Evolutionary conservation across 768 basidiomycete genomes (phyloP).

Genomic region (Leccinum incarnatum): DNA sequence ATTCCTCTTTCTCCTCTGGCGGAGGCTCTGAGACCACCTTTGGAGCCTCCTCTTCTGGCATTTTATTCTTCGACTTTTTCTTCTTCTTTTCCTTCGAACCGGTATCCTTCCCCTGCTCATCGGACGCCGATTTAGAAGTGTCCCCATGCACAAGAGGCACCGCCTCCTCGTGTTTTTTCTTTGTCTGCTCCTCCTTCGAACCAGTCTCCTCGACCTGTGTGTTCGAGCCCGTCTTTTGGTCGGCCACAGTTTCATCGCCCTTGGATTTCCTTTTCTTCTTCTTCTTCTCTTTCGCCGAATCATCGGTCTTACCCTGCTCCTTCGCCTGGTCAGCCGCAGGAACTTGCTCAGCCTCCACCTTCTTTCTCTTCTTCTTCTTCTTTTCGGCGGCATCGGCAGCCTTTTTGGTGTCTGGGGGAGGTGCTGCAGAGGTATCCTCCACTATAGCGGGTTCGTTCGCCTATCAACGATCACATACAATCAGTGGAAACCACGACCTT

Average conservation of each 20-base stretch:
- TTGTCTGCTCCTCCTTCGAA: slow-evolving; percentile 1
- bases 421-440: not conserved
- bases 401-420: not conserved
- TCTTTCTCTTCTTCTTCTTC: not conserved
- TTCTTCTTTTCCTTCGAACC: not conserved
- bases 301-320: slow-evolving; percentile 2
- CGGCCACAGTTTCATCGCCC: not conserved
- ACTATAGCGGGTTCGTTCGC: not conserved
- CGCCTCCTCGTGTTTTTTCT: slow-evolving; percentile 2
- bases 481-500: slow-evolving; percentile 7
- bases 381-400: not conserved
- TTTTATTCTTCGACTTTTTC: not conserved
- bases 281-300: slow-evolving; percentile 15
- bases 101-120: slow-evolving; percentile 1
- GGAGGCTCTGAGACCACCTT: not conserved
- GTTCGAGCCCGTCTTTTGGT: not conserved
- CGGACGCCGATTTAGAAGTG: not conserved
- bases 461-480: slow-evolving; percentile 2
- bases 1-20: not conserved
- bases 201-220: slow-evolving; percentile 1
- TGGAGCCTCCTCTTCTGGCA: not conserved
- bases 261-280: slow-evolving; percentile 14
- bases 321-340: not conserved
- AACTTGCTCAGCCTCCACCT: not conserved
- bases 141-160: not conserved